Base-by-base conservation (phyloP, 352 stramenopile genomes). In the Globisporangium nunn region DNA sequence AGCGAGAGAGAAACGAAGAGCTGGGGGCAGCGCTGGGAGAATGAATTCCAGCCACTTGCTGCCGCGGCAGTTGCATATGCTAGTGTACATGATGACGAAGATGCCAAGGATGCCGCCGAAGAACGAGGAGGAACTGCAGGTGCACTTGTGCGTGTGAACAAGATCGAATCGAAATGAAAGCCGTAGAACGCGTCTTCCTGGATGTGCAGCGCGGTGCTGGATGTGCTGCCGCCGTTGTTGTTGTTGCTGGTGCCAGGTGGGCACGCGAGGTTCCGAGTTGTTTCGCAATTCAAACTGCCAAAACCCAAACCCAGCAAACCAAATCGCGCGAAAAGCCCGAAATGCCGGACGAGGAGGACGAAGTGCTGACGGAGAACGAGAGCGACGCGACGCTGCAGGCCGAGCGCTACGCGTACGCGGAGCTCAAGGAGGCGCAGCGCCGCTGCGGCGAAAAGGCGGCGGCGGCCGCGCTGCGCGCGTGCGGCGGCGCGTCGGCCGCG, bases 361-460 rank as follows among this genome's bases (percentile, higher is more conserved):
- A 62, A 33, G 49, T 60, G 37, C 40, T 52, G 57, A 51, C 54
- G 14, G 68, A 67, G 17, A 57, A 60, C 1, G 59, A 54, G n/a
- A 53, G 56, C 29, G 64, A 64, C 31, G 52, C 55, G 56, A 52
- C 59, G 43, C 31, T 53, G 12, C 50, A 54, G 18, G 50, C 35
- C 31, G 63, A 70, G 50, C 75, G 81, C 44, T 91, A 91, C 53
- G 82, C 78, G 59, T 91, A 87, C 57, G 46, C 75, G 50, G 81
- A 91, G 63, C 81, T 91, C 17, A 91, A 91, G 61, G 71, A 85
- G 55, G 81, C 81, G 61, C 81, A 89, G 69, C 68, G 73, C 31
- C 65, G 75, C 46, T 91, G 81, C 48, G 67, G 69, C 8, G 77
- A 81, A 44, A 83, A 76, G 63, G 83, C 84, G 48, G 68, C 70